A percentile compares a stretch with the other conserved stretches of the same genome.
Conservation (phyloP, 2,329 filamentous ascomycete genomes). For the Pseudogymnoascus pannorum region DNA sequence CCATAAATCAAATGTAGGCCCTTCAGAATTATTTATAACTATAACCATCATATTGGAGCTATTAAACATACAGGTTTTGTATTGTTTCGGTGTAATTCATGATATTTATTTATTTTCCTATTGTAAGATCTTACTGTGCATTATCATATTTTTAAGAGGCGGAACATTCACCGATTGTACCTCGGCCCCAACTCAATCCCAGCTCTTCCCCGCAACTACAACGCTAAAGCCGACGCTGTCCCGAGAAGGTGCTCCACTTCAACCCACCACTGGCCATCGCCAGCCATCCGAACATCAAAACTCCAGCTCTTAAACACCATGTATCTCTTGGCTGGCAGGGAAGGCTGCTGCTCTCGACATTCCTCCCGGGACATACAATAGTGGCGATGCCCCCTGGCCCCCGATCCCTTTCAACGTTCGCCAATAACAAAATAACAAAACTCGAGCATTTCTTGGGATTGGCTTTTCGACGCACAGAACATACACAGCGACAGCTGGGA, state of each 20-base stretch:
- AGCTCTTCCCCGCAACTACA: not conserved
- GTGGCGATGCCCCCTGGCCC: slow-evolving; percentile 4
- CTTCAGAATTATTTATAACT: not conserved
- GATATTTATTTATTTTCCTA: not conserved
- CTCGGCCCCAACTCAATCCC: not conserved
- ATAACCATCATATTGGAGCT: not conserved
- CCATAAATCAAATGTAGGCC: not conserved
- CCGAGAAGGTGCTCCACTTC: not conserved
- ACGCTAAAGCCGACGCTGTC: not conserved
- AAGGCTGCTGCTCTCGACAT: not conserved
- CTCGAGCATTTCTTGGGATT: not conserved
- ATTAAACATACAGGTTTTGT: not conserved
- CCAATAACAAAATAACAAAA: not conserved
- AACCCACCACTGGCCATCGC: not conserved
- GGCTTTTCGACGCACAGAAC: not conserved
- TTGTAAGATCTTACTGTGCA: no score
- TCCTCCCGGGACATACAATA: slow-evolving; percentile 3
- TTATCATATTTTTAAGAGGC: not conserved
- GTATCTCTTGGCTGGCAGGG: not conserved
- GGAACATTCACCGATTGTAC: not conserved
- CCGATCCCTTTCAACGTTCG: not conserved
- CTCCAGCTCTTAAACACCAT: not conserved
- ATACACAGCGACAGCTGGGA: not conserved
- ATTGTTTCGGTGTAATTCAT: not conserved
- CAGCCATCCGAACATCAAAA: not conserved